These are phyloP conservation scores for Camelina hispida DNA, from an alignment of 345 rosid genomes.

Conservation along the genomic window DNA sequence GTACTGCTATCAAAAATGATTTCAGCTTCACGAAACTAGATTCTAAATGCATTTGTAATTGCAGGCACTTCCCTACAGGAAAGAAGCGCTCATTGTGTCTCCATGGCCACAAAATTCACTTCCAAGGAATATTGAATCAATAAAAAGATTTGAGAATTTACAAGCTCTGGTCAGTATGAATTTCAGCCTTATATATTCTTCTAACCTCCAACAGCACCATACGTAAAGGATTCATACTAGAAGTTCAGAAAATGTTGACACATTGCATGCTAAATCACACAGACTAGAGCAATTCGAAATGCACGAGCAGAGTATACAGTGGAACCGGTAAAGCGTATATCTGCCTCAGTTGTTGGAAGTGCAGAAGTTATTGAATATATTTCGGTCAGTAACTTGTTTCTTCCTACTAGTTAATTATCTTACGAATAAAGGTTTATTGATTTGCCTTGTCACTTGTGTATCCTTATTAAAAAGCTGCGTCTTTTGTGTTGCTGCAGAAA, in stretches of 20 bases:
- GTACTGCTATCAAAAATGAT: not conserved
- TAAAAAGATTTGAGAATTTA: constrained; percentile 84
- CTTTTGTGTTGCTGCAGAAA: constrained; percentile 57
- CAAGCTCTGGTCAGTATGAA: constrained; percentile 76
- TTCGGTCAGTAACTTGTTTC: constrained; percentile 61
- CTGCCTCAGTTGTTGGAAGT: constrained; percentile 88
- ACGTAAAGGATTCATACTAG: not conserved
- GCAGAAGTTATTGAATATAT: constrained; percentile 80
- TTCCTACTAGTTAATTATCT: not conserved
- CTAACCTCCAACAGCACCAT: constrained; percentile 17
- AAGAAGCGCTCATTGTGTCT: constrained; percentile 88
- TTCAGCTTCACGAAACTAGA: constrained; percentile 12
- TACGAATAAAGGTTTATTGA: not conserved
- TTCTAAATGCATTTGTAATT: constrained; percentile 14
- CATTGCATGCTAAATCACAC: constrained; percentile 23
- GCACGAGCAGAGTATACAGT: constrained; percentile 96
- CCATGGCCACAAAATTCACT: constrained; percentile 86
- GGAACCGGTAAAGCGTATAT: constrained; percentile 94
- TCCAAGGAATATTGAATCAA: constrained; percentile 59
- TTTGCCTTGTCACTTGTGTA: constrained; percentile 2
- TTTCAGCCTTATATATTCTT: constrained; percentile 14
- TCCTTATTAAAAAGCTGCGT: constrained; percentile 10
- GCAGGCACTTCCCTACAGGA: constrained; percentile 79
- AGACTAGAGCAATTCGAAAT: constrained; percentile 94
- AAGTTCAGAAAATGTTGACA: constrained; percentile 30